Evolutionary conservation across 139 green algal species (phyloP).

Genomic region (Chlorella vulgaris): DNA sequence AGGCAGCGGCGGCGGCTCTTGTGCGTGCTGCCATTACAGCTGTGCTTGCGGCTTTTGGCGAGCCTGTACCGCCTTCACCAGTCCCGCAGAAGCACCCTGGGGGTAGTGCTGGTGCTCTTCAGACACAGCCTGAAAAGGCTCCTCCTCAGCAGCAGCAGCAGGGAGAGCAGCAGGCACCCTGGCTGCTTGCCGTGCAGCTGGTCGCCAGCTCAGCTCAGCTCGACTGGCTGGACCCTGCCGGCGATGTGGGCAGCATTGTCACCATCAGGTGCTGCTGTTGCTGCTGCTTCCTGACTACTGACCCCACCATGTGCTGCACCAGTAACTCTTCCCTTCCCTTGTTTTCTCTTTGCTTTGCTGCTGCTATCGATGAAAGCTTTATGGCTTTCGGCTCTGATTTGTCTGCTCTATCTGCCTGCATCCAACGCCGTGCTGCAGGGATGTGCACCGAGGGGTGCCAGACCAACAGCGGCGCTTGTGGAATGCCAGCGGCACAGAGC

Average conservation of each 20-base stretch:
- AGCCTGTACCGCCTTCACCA: too few species aligned
- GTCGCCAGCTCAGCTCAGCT: not conserved
- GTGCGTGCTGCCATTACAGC: not conserved
- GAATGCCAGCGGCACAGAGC: constrained; percentile 1
- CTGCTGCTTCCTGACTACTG: too few species aligned
- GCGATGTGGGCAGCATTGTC: constrained; percentile 10
- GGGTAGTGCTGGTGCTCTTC: not conserved
- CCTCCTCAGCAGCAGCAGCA: not conserved
- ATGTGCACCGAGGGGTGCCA: not conserved
- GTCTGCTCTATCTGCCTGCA: not conserved
- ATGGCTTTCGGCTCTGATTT: too few species aligned
- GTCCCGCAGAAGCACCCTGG: not conserved
- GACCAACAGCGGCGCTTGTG: not conserved
- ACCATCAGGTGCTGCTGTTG: not conserved
- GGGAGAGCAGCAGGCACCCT: not conserved
- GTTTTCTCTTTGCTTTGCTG: too few species aligned
- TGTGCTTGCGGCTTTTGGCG: not conserved
- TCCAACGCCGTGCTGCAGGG: not conserved
- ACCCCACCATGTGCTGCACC: too few species aligned
- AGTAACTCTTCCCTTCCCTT: too few species aligned
- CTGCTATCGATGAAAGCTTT: too few species aligned
- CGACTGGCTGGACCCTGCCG: constrained; percentile 7
- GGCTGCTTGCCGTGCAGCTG: constrained; percentile 25
- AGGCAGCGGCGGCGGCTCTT: not conserved
- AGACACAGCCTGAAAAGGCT: not conserved